Conservation (phyloP, 2,329 filamentous ascomycete genomes). For the Sordariomycetes sp. region DNA sequence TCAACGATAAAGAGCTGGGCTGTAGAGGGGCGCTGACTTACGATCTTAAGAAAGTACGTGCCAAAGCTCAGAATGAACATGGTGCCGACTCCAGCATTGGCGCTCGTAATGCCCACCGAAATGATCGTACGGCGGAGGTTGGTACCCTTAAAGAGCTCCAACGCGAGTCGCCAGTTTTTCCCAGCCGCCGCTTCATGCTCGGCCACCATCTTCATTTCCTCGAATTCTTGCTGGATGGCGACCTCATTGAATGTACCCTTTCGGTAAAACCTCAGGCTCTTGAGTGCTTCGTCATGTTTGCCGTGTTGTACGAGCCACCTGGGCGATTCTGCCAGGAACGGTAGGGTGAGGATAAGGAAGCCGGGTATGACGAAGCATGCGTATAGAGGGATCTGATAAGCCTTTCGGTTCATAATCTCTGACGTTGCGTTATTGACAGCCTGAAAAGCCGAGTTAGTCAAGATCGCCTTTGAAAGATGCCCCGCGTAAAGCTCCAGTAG, state of each 20-base stretch:
- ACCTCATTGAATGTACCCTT: constrained; percentile 21
- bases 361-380: constrained; percentile 25
- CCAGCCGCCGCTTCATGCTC: constrained; percentile 16
- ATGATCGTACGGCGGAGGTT: constrained; percentile 29
- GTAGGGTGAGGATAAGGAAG: constrained; percentile 19
- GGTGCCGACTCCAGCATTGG: constrained; percentile 32
- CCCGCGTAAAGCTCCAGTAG: constrained; percentile 16
- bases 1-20: too few relatives aligned
- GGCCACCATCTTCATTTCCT: constrained; percentile 19
- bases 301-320: constrained; percentile 17
- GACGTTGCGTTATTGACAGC: constrained; percentile 21
- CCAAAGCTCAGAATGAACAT: constrained; percentile 26
- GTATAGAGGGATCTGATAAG: constrained; percentile 22
- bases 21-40: not conserved
- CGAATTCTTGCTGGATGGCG: constrained; percentile 27
- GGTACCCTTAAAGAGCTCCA: constrained; percentile 32
- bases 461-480: too few relatives aligned
- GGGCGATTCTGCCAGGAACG: constrained; percentile 28
- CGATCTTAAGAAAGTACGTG: not conserved
- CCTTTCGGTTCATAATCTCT: constrained; percentile 14
- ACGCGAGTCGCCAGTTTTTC: not conserved
- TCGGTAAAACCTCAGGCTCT: constrained; percentile 11
- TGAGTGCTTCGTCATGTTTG: not conserved
- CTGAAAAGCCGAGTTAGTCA: constrained; percentile 9
- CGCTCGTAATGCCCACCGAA: constrained; percentile 26